These are phyloP conservation scores for Auxenochlorella pyrenoidosa DNA, from an alignment of 139 green algal species.

Conservation along the genomic window DNA sequence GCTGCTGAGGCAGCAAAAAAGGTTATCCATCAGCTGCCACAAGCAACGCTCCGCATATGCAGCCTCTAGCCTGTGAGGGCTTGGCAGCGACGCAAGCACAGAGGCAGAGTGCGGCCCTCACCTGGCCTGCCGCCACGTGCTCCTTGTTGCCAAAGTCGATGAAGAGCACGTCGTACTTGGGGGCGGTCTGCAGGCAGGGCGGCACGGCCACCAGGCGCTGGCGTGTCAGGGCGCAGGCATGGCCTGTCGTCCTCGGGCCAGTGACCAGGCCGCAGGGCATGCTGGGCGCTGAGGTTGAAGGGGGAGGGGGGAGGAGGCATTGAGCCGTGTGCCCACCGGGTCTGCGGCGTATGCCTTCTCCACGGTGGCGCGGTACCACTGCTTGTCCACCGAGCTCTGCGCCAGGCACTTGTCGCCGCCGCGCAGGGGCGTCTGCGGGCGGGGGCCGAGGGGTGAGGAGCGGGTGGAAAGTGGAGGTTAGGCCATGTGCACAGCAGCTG, in stretches of 20 bases:
- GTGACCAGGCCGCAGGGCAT: not conserved
- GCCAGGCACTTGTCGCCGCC: constrained; percentile 73
- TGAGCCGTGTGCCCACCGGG: constrained; percentile 17
- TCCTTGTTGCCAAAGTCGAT: constrained; percentile 96
- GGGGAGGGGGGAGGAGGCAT: no score
- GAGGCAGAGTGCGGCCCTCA: not conserved
- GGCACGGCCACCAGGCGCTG: not conserved
- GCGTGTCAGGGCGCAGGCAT: not conserved
- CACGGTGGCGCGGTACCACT: constrained; percentile 81
- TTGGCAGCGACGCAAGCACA: no score
- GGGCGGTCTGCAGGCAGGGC: constrained; percentile 42
- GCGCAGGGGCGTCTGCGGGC: constrained; percentile 59
- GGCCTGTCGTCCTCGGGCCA: not conserved
- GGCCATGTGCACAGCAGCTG: no score
- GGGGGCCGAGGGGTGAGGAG: not conserved
- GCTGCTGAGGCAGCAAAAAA: no score
- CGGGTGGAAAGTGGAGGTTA: not conserved
- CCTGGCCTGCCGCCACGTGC: constrained; percentile 24
- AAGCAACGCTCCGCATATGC: no score
- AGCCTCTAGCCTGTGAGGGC: not conserved
- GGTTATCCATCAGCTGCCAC: no score
- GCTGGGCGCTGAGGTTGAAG: not conserved
- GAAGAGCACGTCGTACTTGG: constrained; percentile 86
- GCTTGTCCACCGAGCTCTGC: constrained; percentile 78
- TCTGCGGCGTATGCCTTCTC: constrained; percentile 42